Percentiles rank a stretch among this genome's conserved stretches.
Evolutionary conservation across 2,329 filamentous ascomycete genomes (phyloP).

Genomic region (Nemania sp.): DNA sequence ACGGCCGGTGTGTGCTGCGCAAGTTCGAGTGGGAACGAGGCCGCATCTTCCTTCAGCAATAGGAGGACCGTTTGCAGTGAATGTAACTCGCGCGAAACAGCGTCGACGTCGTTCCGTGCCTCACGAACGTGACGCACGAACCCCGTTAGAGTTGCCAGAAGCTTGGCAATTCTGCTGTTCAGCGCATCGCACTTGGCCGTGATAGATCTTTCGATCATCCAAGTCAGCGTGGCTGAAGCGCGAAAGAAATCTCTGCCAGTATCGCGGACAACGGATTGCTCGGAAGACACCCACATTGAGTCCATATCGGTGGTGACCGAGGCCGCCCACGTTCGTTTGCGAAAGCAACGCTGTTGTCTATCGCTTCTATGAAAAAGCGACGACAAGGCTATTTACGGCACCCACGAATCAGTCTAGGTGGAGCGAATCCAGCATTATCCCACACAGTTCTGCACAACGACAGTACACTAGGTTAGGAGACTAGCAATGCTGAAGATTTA

Average conservation of each 20-base stretch:
- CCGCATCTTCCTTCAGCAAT: conserved; percentile 45
- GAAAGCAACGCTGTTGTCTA: not conserved
- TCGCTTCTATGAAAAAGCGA: not conserved
- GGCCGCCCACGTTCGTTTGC: conserved; percentile 20
- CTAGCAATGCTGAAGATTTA: not conserved
- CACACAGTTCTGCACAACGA: not conserved
- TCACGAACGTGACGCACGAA: conserved; percentile 48
- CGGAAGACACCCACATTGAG: conserved; percentile 31
- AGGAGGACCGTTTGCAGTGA: conserved; percentile 46
- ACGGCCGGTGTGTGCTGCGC: conserved; percentile 43
- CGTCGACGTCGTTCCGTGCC: conserved; percentile 44
- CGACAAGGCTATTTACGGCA: conserved; percentile 1
- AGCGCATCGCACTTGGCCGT: conserved; percentile 44
- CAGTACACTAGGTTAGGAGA: too few species aligned
- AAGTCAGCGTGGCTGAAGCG: conserved; percentile 33
- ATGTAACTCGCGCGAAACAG: conserved; percentile 46
- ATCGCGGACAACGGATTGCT: conserved; percentile 20
- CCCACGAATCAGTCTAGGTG: conserved; percentile 4
- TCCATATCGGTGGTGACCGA: conserved; percentile 31
- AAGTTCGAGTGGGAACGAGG: conserved; percentile 42
- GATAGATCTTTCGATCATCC: conserved; percentile 41
- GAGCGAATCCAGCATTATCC: conserved; percentile 7
- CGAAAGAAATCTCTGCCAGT: conserved; percentile 21
- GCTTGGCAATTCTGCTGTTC: conserved; percentile 41
- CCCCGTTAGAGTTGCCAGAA: conserved; percentile 38